These are phyloP conservation scores for Gentiana straminea DNA, from an alignment of 257 asterid genomes.

Conservation along the genomic window DNA sequence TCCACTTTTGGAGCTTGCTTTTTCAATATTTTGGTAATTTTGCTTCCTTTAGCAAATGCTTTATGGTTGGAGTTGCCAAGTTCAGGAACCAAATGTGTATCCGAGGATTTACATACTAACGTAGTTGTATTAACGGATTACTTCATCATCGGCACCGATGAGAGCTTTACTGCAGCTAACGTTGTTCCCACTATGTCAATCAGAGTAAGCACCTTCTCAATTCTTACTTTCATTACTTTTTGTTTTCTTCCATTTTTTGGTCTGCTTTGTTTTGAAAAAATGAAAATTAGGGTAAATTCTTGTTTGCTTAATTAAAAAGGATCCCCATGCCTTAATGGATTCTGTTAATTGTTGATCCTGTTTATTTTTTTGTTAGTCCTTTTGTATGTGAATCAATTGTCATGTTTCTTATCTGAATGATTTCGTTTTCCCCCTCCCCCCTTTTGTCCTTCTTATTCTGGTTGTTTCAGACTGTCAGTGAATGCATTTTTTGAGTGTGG, in stretches of 20 bases:
- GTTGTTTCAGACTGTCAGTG: too few species aligned
- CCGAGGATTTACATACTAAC: constrained; percentile 57
- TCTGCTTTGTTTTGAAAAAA: too few species aligned
- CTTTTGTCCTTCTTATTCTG: too few species aligned
- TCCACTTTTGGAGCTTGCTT: constrained; percentile 20
- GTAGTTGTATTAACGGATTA: constrained; percentile 77
- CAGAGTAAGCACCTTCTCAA: constrained; percentile 30
- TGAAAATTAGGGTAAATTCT: too few species aligned
- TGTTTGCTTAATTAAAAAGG: too few species aligned
- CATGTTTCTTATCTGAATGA: too few species aligned
- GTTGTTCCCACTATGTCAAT: constrained; percentile 49
- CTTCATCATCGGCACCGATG: constrained; percentile 32
- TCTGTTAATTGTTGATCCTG: too few species aligned
- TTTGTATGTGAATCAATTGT: too few species aligned
- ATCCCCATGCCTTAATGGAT: too few species aligned
- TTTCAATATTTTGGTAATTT: constrained; percentile 16
- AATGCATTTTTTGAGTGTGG: too few species aligned
- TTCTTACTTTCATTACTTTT: constrained; percentile 2
- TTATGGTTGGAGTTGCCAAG: constrained; percentile 68
- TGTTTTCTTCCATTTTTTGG: not conserved
- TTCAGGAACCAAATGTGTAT: constrained; percentile 65
- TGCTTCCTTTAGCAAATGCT: constrained; percentile 41
- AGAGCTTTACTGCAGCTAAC: constrained; percentile 28
- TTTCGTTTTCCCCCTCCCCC: too few species aligned
- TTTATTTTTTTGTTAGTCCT: too few species aligned